Conservation (phyloP, 2,329 filamentous ascomycete species). For the Diaporthe sp. region DNA sequence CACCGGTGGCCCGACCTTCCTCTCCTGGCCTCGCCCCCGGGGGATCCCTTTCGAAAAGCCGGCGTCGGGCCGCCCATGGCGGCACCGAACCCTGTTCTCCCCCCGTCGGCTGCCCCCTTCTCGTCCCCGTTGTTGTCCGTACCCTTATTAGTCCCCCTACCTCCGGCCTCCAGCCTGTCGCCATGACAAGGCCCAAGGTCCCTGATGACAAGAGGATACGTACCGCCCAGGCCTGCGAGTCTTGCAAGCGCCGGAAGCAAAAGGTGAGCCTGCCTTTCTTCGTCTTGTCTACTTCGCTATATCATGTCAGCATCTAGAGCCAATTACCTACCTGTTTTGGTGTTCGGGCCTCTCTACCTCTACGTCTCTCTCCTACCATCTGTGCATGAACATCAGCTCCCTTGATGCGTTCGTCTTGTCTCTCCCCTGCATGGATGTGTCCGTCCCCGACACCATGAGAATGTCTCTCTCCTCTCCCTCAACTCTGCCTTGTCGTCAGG, state of each 20-base stretch:
- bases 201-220: constrained; percentile 72
- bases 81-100: constrained; percentile 19
- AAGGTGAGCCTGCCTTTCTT: constrained; percentile 63
- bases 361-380: background rate
- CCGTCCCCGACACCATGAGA: background rate
- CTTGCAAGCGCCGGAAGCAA: constrained; percentile 76
- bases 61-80: constrained; percentile 34
- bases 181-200: constrained; percentile 68
- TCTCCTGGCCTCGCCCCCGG: background rate
- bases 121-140: constrained; percentile 35
- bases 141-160: background rate
- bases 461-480: background rate
- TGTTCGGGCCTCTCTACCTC: background rate
- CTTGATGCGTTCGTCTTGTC: background rate
- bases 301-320: background rate
- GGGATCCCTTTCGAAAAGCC: background rate
- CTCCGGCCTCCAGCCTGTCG: constrained; percentile 35
- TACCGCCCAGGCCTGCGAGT: constrained; percentile 74
- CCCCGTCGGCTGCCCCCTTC: background rate
- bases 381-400: background rate
- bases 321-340: background rate
- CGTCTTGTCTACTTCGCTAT: background rate
- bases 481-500: background rate
- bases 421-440: background rate
- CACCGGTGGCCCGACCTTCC: constrained; percentile 3